Evolutionary conservation across 257 asterid species (phyloP).

Genomic region (Salvia splendens): DNA sequence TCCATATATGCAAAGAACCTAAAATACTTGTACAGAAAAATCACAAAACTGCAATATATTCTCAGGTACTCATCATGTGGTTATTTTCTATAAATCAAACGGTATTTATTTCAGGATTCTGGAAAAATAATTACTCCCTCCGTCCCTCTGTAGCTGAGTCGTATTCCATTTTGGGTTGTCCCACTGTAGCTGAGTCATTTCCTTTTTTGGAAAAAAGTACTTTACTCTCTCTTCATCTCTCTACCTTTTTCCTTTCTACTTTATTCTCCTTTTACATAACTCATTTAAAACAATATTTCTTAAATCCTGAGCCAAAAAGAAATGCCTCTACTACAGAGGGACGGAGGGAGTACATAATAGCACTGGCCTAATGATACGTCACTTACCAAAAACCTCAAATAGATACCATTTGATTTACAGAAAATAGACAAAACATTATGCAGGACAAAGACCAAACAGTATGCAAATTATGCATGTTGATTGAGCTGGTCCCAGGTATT

Average conservation of each 20-base stretch:
- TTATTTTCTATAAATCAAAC: neutral
- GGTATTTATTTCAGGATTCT: neutral
- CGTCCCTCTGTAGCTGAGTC: too few relatives aligned
- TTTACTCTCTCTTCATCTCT: too few relatives aligned
- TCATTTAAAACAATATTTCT: too few relatives aligned
- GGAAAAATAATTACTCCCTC: neutral
- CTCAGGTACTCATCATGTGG: neutral
- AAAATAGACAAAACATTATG: neutral
- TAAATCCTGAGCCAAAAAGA: too few relatives aligned
- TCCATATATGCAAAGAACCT: slow-evolving; percentile 10
- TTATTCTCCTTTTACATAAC: too few relatives aligned
- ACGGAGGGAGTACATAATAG: neutral
- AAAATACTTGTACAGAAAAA: slow-evolving; percentile 8
- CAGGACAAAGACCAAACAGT: neutral
- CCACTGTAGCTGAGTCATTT: too few relatives aligned
- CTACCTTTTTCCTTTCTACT: too few relatives aligned
- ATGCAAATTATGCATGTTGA: slow-evolving; percentile 1
- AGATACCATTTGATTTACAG: slow-evolving; percentile 1
- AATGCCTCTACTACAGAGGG: too few relatives aligned
- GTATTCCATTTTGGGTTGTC: too few relatives aligned
- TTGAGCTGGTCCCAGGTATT: neutral
- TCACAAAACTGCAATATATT: neutral
- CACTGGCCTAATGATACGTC: too few relatives aligned
- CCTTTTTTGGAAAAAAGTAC: too few relatives aligned
- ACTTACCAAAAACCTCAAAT: neutral